phyloP scores from a whole-genome alignment of 805 yeast species.

The Starmerella khaoyaiensis region DNA sequence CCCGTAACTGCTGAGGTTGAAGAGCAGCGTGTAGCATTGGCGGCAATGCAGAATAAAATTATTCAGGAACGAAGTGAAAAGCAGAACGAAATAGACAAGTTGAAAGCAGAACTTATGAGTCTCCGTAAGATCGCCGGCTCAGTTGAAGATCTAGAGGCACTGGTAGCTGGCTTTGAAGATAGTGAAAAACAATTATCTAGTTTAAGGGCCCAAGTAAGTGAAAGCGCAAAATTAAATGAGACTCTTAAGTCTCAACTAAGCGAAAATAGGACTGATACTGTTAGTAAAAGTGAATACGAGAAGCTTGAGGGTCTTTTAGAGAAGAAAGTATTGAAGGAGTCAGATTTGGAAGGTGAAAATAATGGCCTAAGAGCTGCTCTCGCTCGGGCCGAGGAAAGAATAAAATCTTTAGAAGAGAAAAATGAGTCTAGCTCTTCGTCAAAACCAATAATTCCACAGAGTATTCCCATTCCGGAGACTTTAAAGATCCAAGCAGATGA shows the following conservation, averaged over 20 bases:
- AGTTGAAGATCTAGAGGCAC: conserved; percentile 14
- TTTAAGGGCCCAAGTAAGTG: conserved; percentile 19
- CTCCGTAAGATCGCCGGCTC: conserved; percentile 16
- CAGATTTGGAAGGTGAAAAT: conserved; percentile 14
- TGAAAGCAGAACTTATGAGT: conserved; percentile 17
- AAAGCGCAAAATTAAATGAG: no score
- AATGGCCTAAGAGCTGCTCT: conserved; percentile 2
- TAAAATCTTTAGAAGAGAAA: not conserved
- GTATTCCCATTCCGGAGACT: not conserved
- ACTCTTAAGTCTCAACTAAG: conserved; percentile 23
- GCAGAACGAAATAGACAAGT: conserved; percentile 15
- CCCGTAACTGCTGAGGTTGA: conserved; percentile 20
- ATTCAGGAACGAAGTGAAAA: conserved; percentile 23
- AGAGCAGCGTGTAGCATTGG: conserved; percentile 26
- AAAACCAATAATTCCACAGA: no score
- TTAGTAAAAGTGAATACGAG: conserved; percentile 1
- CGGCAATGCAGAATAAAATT: conserved; percentile 28
- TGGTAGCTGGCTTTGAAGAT: conserved; percentile 17
- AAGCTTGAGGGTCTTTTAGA: conserved; percentile 17
- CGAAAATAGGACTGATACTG: conserved; percentile 3
- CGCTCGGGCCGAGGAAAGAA: not conserved
- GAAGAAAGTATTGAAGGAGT: conserved; percentile 15
- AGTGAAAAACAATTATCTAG: conserved; percentile 21
- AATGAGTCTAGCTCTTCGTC: no score
- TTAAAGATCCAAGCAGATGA: no score